A percentile compares a stretch with the other conserved stretches of the same genome.
These are phyloP conservation scores for Mycena metata DNA, from an alignment of 768 basidiomycete species.

Conservation along the genomic window DNA sequence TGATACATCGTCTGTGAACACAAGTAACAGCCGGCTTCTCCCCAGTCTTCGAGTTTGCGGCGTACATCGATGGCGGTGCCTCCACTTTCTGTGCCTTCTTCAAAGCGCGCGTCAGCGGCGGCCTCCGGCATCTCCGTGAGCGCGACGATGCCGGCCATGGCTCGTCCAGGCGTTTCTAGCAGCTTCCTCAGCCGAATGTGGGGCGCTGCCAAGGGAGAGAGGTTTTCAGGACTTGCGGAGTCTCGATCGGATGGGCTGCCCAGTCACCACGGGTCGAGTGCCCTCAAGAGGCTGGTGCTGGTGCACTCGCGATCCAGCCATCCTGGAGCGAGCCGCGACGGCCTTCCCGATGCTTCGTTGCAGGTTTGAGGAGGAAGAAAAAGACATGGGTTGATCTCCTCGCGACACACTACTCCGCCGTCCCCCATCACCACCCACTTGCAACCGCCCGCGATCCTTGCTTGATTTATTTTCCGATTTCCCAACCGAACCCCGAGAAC, in stretches of 20 bases:
- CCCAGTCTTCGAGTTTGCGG: slow-evolving; percentile 30
- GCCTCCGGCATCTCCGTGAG: slow-evolving; percentile 42
- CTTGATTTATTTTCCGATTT: slow-evolving; percentile 30
- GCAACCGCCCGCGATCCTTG: slow-evolving; percentile 21
- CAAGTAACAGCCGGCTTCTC: slow-evolving; percentile 55
- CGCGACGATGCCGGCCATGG: slow-evolving; percentile 55
- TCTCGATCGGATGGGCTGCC: slow-evolving; percentile 37
- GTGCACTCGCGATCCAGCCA: slow-evolving; percentile 44
- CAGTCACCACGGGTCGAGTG: slow-evolving; percentile 36
- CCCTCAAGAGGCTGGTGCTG: slow-evolving; percentile 49
- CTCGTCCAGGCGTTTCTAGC: slow-evolving; percentile 51
- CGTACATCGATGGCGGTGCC: slow-evolving; percentile 40
- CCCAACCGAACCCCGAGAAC: slow-evolving; percentile 10
- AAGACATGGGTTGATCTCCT: background rate
- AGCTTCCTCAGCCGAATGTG: slow-evolving; percentile 83
- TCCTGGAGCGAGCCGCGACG: slow-evolving; percentile 30
- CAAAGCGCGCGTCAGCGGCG: slow-evolving; percentile 30
- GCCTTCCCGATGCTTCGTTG: slow-evolving; percentile 29
- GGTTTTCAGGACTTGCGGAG: slow-evolving; percentile 31
- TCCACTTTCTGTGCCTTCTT: slow-evolving; percentile 37
- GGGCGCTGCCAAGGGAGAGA: slow-evolving; percentile 66
- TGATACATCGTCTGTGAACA: slow-evolving; percentile 66
- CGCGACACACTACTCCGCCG: slow-evolving; percentile 15
- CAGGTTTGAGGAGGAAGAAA: slow-evolving; percentile 34
- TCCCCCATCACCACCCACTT: background rate